phyloP scores from a whole-genome alignment of 176 grass and related monocot species.

The bread wheat (Triticum aestivum) region IWGSC_CS_RefSeq_v2.1 NC_057811.1:87291619-87292118 shows the following conservation, averaged over 20 bases:
- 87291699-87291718: slow-evolving; percentile 76
- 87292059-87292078: background rate
- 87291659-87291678: slow-evolving; percentile 78
- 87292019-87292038: background rate
- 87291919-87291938: background rate
- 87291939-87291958: background rate
- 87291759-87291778: slow-evolving; percentile 71
- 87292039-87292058: background rate
- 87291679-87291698: slow-evolving; percentile 82
- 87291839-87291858: background rate
- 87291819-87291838: slow-evolving; percentile 29
- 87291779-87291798: slow-evolving; percentile 42
- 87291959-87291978: slow-evolving; percentile 23
- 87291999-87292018: background rate
- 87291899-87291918: slow-evolving; percentile 14
- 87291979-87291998: slow-evolving; percentile 11
- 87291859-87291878: slow-evolving; percentile 31
- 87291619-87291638: slow-evolving; percentile 81
- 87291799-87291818: slow-evolving; percentile 16
- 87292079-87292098: background rate
- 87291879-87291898: slow-evolving; percentile 21
- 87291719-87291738: slow-evolving; percentile 88
- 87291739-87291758: slow-evolving; percentile 89
- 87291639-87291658: slow-evolving; percentile 83
- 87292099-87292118: background rate